Base-by-base conservation (phyloP, 2,329 filamentous ascomycete species). In the Cadophora luteo-olivacea region DNA sequence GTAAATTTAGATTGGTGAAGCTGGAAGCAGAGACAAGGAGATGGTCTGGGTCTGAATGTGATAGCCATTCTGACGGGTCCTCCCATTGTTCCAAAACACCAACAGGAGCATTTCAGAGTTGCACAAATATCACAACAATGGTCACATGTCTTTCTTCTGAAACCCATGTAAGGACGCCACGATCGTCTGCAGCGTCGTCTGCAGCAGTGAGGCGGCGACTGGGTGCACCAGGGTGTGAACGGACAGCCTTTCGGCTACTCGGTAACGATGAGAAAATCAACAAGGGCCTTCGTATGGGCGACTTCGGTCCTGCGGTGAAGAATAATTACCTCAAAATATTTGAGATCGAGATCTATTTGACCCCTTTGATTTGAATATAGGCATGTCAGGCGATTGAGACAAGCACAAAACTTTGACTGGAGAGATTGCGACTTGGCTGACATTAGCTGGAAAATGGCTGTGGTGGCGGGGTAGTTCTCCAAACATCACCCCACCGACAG, bases 51-150 rank as follows among this genome's bases (percentile, higher is more conserved):
- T 58, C 58, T 55, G 48, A 61, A 55, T 65, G 57, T 62, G 67
- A 70, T 61, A 61, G 58, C 65, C 66, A 61, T 69, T 52, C 66
- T 52, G 38, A 64, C 58, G 68, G 67, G 61, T 65, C 66, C 24
- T 61, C 52, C 45, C 51, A 67, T 48, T 33, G 64, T 66, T 32
- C 61, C 61, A 25, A 62, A 69, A n/a, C 66, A 45, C 33, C 51
- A 48, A 62, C 68, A 36, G 29, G 55, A 22, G 32, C 62, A 38
- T n/a, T 48, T 29, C 32, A 55, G 49, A 32, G 60, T 66, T 36
- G 55, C 32, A 61, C 65, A 62, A 54, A 66, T 66, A 49, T 61
- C 58, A 61, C 57, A 55, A 49, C 36, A 45, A 55, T 41, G 36
- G 48, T 67, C 57, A 67, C 65, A 67, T 62, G 65, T 25, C 62